phyloP scores from a whole-genome alignment of 768 basidiomycete genomes.

The Tubosaeta sp. region DNA sequence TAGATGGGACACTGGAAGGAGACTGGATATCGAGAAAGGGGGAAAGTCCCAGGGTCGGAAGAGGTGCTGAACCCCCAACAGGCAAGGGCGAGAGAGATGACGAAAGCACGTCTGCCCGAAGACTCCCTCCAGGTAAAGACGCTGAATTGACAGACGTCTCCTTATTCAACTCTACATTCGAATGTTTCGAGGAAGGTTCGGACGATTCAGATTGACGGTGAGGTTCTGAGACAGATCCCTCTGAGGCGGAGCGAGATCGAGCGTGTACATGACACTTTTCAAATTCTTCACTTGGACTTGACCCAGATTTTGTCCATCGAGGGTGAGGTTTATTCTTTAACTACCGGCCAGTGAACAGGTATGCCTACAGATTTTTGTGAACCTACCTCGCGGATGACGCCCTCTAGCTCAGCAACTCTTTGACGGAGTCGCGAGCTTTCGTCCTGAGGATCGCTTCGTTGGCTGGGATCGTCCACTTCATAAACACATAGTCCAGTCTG shows the following conservation, averaged over 20 bases:
- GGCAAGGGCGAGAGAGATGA: conserved; percentile 29
- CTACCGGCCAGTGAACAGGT: conserved; percentile 29
- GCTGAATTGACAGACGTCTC: conserved; percentile 1
- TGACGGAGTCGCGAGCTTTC: conserved; percentile 64
- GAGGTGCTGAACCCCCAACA: conserved; percentile 26
- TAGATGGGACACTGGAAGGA: conserved; percentile 28
- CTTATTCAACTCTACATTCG: conserved; percentile 4
- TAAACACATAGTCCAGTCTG: conserved; percentile 83
- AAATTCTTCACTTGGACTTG: conserved; percentile 22
- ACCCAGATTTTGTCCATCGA: conserved; percentile 43
- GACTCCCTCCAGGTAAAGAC: conserved; percentile 3
- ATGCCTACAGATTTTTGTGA: background rate
- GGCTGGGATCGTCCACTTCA: conserved; percentile 72
- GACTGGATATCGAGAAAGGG: conserved; percentile 20
- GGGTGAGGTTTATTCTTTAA: conserved; percentile 73
- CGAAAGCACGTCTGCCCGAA: conserved; percentile 25
- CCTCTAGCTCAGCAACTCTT: conserved; percentile 78
- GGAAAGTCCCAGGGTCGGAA: conserved; percentile 10
- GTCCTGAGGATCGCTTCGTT: conserved; percentile 48
- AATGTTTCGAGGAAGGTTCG: background rate
- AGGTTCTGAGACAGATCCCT: conserved; percentile 6
- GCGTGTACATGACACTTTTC: conserved; percentile 22
- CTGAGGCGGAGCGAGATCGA: conserved; percentile 17
- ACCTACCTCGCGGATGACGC: conserved; percentile 73
- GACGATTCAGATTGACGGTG: conserved; percentile 2